Evolutionary conservation across 2,329 filamentous ascomycete genomes (phyloP), one percentile per base, ranked within the genome.

Genomic region (Phialophora verrucosa): DNA sequence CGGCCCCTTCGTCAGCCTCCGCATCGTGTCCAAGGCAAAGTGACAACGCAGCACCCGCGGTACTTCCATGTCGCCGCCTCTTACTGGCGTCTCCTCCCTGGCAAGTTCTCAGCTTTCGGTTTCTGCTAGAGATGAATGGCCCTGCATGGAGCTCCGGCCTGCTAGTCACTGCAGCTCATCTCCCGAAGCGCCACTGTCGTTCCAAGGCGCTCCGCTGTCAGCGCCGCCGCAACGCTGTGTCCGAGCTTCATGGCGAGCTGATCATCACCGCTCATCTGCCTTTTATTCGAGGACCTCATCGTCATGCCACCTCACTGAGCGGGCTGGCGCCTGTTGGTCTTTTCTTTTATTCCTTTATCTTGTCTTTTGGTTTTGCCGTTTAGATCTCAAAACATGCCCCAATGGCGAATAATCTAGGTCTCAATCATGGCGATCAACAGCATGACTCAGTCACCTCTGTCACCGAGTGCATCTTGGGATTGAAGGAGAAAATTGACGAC

Each of bases 391-490:
- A 53, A 42, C 47, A 49, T 54, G 62, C 60, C 42, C 53, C 49
- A 47, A 68, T 64, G 63, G 63, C 64, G 59, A 53, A 59, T 57
- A 38, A 58, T 62, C 54, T 54, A 61, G 63, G 49, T 56, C 23
- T 54, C 44, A n/a, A 62, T 29, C 68, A 68, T 59, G 65, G 65
- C 47, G 32, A 62, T 32, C 62, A 68, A 20, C 49, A 59, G 20
- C 63, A 70, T 54, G 59, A 70, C 29, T 64, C 65, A 11, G 14
- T 58, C 35, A 61, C 65, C 25, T 68, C 68, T n/a, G 65, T 70
- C 44, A 70, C 65, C 31, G 68, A 70, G 12, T 68, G 68, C 47
- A 68, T 70, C 38, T 49, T 70, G 42, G 68, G 63, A 4, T 47
- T 70, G 50, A 67, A 44, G 47, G 25, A 63, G 17, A 67, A 68